A percentile compares a stretch with the other conserved stretches of the same genome.
These are phyloP conservation scores for Solanum piurae DNA, from an alignment of 257 asterid genomes.

Conservation along the genomic window DNA sequence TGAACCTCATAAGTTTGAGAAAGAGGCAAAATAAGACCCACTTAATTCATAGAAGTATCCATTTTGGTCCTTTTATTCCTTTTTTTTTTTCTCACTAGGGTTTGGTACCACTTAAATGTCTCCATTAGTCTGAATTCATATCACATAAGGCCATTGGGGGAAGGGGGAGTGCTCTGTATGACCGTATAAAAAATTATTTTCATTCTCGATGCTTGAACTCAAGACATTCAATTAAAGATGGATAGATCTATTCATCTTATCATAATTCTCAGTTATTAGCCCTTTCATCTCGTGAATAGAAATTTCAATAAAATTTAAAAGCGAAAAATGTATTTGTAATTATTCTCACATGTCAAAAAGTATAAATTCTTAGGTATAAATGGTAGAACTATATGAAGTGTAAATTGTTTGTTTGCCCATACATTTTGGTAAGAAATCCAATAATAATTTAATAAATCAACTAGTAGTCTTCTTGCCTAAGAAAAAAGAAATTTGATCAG, in stretches of 20 bases:
- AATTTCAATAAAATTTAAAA: background rate
- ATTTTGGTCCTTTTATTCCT: background rate
- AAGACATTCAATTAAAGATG: background rate
- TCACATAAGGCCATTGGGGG: background rate
- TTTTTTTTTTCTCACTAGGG: background rate
- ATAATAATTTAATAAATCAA: background rate
- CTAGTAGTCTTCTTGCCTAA: background rate
- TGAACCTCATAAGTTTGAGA: background rate
- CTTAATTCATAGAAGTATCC: background rate
- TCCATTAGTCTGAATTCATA: background rate
- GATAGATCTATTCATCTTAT: background rate
- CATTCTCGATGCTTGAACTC: accelerated
- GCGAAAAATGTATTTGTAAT: background rate
- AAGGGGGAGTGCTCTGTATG: background rate
- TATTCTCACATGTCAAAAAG: background rate
- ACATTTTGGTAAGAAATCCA: background rate
- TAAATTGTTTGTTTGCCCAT: background rate
- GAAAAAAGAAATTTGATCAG: background rate
- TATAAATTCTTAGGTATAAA: background rate
- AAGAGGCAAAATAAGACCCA: background rate
- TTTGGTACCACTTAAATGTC: background rate
- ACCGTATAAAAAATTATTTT: background rate
- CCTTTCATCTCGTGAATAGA: background rate
- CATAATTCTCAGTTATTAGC: background rate
- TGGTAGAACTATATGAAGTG: background rate